These are phyloP conservation scores for Linum tenue DNA, from an alignment of 345 rosid genomes.

Conservation along the genomic window DNA sequence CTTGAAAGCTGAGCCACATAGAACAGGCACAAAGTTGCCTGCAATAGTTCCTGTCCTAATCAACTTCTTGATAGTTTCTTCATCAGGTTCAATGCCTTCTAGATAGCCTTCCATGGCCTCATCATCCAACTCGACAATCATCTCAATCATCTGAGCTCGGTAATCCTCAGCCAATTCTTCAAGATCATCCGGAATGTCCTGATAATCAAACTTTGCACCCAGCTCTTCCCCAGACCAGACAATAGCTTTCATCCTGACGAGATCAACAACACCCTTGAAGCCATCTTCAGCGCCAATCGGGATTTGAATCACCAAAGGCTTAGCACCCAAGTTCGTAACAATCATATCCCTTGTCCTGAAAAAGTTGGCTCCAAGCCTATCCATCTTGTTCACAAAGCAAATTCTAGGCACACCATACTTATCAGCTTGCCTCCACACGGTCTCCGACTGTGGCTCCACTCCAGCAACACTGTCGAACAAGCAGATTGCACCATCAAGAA, in stretches of 20 bases:
- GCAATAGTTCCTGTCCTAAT: conserved; percentile 73
- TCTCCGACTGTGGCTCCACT: conserved; percentile 97
- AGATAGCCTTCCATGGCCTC: conserved; percentile 84
- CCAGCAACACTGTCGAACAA: conserved; percentile 98
- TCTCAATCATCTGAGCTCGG: conserved; percentile 56
- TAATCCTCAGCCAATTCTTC: conserved; percentile 68
- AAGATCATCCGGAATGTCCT: conserved; percentile 78
- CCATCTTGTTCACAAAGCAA: conserved; percentile 96
- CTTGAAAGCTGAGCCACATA: conserved; percentile 91
- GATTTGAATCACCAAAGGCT: conserved; percentile 76
- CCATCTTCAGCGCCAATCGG: conserved; percentile 86
- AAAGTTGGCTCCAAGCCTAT: conserved; percentile 93
- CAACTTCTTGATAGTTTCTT: conserved; percentile 61
- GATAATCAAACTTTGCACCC: conserved; percentile 79
- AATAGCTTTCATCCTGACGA: conserved; percentile 78
- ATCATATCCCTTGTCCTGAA: conserved; percentile 92
- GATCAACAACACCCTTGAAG: conserved; percentile 75
- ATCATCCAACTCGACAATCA: conserved; percentile 73
- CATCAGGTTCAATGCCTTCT: conserved; percentile 93
- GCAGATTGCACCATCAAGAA: conserved; percentile 92
- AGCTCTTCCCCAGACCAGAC: conserved; percentile 95
- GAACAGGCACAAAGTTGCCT: conserved; percentile 66
- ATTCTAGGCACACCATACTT: conserved; percentile 94
- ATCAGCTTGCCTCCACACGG: conserved; percentile 99
- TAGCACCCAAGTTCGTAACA: conserved; percentile 87